Evolutionary conservation across 2,329 filamentous ascomycete genomes (phyloP).

Genomic region (Fusarium solani-melongenae): DNA sequence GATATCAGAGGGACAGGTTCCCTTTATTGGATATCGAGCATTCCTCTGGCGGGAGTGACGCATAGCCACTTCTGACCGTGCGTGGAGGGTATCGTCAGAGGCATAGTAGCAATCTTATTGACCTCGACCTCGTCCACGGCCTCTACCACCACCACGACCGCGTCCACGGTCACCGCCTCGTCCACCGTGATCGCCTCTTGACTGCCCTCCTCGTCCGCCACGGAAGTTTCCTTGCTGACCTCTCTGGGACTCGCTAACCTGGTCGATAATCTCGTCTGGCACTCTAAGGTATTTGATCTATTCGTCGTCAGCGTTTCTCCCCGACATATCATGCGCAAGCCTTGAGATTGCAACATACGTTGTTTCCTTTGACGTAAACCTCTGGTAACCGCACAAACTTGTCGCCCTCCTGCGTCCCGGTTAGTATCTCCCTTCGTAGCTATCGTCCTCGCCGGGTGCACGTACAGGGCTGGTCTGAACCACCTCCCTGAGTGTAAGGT

Average conservation of each 20-base stretch:
- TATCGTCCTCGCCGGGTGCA: not conserved
- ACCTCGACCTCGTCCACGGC: constrained; percentile 50
- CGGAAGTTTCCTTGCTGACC: constrained; percentile 72
- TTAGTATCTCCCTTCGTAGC: constrained; percentile 21
- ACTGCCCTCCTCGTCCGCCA: constrained; percentile 70
- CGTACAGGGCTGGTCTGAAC: constrained; percentile 89
- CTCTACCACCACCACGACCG: constrained; percentile 54
- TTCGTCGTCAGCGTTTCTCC: constrained; percentile 18
- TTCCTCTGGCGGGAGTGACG: constrained; percentile 3
- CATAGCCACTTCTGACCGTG: not conserved
- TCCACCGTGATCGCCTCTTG: constrained; percentile 68
- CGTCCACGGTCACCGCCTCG: constrained; percentile 60
- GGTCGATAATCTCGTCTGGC: constrained; percentile 94
- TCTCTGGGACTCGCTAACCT: constrained; percentile 92
- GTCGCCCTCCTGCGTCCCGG: constrained; percentile 78
- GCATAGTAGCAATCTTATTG: constrained; percentile 37
- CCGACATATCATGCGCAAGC: not conserved
- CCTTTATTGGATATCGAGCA: constrained; percentile 8
- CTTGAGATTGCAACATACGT: constrained; percentile 67
- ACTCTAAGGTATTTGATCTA: constrained; percentile 99
- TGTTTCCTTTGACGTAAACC: constrained; percentile 97
- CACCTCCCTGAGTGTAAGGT: constrained; percentile 95
- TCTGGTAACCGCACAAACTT: constrained; percentile 93
- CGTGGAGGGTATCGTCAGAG: constrained; percentile 12
- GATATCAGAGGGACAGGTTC: constrained; percentile 8